phyloP scores from a whole-genome alignment of 1,284 basidiomycete species.

The Fistulina hepatica region DNA sequence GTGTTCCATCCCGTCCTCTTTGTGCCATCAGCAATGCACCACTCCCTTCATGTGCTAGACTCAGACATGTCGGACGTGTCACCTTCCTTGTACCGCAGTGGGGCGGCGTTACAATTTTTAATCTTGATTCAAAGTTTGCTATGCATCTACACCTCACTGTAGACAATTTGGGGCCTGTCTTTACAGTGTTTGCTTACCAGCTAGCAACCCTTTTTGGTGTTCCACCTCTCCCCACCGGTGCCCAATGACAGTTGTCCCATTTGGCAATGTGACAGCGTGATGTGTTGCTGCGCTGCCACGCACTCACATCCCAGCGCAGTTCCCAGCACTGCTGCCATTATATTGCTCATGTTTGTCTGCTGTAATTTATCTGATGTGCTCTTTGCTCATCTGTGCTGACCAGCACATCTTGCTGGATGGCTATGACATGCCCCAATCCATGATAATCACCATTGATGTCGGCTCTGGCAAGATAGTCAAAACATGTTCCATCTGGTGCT shows the following conservation, averaged over 20 bases:
- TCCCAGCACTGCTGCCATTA: too few relatives aligned
- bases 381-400: constrained; percentile 9
- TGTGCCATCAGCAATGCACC: constrained; percentile 59
- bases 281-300: constrained; percentile 61
- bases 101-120: constrained; percentile 82
- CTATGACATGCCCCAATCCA: constrained; percentile 36
- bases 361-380: constrained; percentile 3
- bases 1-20: constrained; percentile 91
- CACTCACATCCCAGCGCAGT: too few relatives aligned
- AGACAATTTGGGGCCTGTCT: constrained; percentile 32
- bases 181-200: constrained; percentile 67
- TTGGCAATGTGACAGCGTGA: constrained; percentile 65
- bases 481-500: constrained; percentile 29
- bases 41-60: constrained; percentile 65
- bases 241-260: constrained; percentile 18
- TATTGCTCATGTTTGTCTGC: background rate
- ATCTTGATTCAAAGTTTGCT: constrained; percentile 34
- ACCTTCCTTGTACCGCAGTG: constrained; percentile 93
- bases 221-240: constrained; percentile 42
- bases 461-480: constrained; percentile 57
- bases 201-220: constrained; percentile 73
- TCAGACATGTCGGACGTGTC: constrained; percentile 28
- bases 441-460: constrained; percentile 59
- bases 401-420: constrained; percentile 11
- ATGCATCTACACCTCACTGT: constrained; percentile 26